Percentiles rank a stretch among this genome's conserved stretches.
phyloP scores from a whole-genome alignment of 1,284 basidiomycete species.

The Cutaneotrichosporon dermatis region DNA sequence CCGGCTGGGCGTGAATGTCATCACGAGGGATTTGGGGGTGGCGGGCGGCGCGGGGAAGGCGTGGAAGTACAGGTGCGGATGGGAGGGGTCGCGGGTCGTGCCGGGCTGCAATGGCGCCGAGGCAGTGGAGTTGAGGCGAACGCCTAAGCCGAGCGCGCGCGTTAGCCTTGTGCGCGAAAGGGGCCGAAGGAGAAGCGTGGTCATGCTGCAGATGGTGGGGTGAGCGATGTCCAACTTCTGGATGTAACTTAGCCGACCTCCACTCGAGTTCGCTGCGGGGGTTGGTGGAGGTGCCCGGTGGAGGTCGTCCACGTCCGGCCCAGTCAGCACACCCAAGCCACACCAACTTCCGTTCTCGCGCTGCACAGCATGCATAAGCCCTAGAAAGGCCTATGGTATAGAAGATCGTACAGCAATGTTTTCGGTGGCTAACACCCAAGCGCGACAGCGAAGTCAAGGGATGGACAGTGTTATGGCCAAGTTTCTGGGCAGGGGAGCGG shows the following conservation, averaged over 20 bases:
- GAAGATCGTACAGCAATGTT: not conserved
- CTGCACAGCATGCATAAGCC: conserved; percentile 3
- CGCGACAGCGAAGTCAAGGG: not conserved
- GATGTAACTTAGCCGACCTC: not conserved
- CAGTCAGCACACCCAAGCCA: no score
- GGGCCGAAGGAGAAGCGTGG: not conserved
- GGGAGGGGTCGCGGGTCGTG: conserved; percentile 27
- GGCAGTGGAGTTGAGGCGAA: not conserved
- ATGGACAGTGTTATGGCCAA: not conserved
- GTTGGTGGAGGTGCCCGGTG: not conserved
- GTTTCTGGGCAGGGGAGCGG: not conserved
- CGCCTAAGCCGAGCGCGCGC: not conserved
- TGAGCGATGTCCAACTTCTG: not conserved
- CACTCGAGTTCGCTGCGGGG: not conserved
- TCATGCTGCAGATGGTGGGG: not conserved
- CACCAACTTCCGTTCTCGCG: not conserved
- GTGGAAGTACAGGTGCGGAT: conserved; percentile 44
- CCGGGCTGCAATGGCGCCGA: not conserved
- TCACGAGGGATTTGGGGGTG: not conserved
- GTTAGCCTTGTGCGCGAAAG: not conserved
- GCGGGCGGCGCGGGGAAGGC: not conserved
- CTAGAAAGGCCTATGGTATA: not conserved
- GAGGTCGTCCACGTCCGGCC: no score
- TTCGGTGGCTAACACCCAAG: not conserved
- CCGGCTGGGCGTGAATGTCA: not conserved